phyloP scores from a whole-genome alignment of 257 asterid genomes.

The Schizonepeta tenuifolia region DNA sequence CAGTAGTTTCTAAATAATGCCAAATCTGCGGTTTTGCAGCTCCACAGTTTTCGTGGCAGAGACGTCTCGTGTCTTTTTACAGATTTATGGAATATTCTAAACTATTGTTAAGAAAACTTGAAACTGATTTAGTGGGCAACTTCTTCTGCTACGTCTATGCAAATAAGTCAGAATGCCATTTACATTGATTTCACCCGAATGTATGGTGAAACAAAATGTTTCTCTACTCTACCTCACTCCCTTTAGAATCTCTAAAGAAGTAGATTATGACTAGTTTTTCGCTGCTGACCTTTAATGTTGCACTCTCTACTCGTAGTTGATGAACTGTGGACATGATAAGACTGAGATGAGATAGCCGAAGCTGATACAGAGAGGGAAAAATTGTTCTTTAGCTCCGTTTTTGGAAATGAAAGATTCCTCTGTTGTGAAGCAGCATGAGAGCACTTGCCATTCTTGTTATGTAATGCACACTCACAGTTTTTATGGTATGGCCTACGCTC shows the following conservation, averaged over 20 bases:
- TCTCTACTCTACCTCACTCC: background rate
- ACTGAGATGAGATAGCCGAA: constrained; percentile 16
- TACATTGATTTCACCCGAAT: background rate
- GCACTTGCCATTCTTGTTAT: constrained; percentile 29
- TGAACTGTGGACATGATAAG: constrained; percentile 15
- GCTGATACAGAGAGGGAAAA: background rate
- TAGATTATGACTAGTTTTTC: background rate
- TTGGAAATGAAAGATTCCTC: constrained; percentile 36
- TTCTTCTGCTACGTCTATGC: background rate
- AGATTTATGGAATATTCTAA: no score
- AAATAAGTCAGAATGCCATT: background rate
- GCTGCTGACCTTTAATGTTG: background rate
- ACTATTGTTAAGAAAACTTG: no score
- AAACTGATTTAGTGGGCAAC: background rate
- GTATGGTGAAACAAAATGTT: background rate
- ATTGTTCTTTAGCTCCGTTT: background rate
- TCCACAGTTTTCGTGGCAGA: background rate
- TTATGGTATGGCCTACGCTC: constrained; percentile 49
- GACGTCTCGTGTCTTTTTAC: no score
- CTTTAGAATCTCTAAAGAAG: background rate
- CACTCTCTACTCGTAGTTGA: background rate
- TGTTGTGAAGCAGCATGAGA: constrained; percentile 9
- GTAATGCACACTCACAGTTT: constrained; percentile 44
- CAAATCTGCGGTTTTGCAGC: background rate
- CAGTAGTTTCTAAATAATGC: background rate